Conservation (phyloP, 768 basidiomycete species). For the Mycena vulgaris region DNA sequence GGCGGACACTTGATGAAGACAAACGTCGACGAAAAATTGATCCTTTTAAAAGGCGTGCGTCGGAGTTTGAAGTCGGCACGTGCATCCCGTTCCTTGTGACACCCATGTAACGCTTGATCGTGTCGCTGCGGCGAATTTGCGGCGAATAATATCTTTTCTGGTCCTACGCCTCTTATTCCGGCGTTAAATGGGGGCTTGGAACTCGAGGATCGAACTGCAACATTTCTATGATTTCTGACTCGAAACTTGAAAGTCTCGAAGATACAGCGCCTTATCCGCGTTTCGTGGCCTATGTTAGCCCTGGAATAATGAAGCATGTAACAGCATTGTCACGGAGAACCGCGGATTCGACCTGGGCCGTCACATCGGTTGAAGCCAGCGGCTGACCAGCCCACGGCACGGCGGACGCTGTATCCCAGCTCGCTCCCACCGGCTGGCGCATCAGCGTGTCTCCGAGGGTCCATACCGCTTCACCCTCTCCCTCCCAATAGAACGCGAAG, state of each 20-base stretch:
- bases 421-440: background rate
- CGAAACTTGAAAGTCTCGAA: too few species aligned
- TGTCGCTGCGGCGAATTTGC: too few species aligned
- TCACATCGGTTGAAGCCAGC: background rate
- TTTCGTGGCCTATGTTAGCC: background rate
- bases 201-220: too few species aligned
- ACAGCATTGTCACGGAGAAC: slow-evolving; percentile 3
- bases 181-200: too few species aligned
- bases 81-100: background rate
- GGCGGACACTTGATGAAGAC: slow-evolving; percentile 72
- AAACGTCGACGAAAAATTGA: slow-evolving; percentile 39
- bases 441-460: background rate
- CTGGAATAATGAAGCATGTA: slow-evolving; percentile 20
- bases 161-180: too few species aligned
- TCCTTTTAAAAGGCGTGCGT: slow-evolving; percentile 33
- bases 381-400: background rate
- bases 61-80: slow-evolving; percentile 49
- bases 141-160: too few species aligned
- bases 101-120: background rate
- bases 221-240: too few species aligned
- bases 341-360: background rate
- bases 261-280: too few species aligned
- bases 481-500: slow-evolving; percentile 16
- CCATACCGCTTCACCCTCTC: background rate
- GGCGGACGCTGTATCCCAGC: background rate